These are phyloP conservation scores for Schwanniomyces vanrijiae DNA, from an alignment of 805 yeast species.

Conservation along the genomic window DNA sequence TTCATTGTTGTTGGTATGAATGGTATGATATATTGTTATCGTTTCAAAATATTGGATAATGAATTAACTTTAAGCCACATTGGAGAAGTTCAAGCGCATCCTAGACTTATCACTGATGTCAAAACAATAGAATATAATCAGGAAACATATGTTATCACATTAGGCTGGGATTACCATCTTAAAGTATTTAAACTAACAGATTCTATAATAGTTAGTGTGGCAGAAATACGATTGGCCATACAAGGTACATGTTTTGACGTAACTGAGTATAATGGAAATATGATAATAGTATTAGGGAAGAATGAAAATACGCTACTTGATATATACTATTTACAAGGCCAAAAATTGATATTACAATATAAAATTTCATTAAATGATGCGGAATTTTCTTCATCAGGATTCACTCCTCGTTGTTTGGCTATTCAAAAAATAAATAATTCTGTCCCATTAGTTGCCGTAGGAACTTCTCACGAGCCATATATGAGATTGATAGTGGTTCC, in stretches of 20 bases:
- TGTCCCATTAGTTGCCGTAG: conserved; percentile 50
- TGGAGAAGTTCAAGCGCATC: conserved; percentile 29
- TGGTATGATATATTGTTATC: conserved; percentile 33
- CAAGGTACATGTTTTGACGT: conserved; percentile 54
- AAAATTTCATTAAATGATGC: conserved; percentile 70
- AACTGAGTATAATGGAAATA: conserved; percentile 20
- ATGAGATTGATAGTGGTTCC: conserved; percentile 63
- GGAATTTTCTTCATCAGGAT: conserved; percentile 63
- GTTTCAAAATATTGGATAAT: conserved; percentile 1
- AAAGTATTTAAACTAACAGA: conserved; percentile 32
- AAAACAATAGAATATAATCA: conserved; percentile 19
- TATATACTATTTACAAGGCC: conserved; percentile 29
- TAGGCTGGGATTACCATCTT: conserved; percentile 60
- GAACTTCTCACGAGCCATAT: conserved; percentile 77
- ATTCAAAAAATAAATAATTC: conserved; percentile 10
- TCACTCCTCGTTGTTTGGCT: conserved; percentile 53
- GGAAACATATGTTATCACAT: conserved; percentile 44
- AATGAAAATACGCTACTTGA: conserved; percentile 59
- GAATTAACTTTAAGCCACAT: conserved; percentile 4
- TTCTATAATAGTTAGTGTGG: conserved; percentile 9
- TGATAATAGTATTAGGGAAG: conserved; percentile 55
- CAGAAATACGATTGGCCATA: conserved; percentile 38
- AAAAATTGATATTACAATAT: conserved; percentile 31
- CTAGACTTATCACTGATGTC: conserved; percentile 38
- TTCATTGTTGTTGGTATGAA: conserved; percentile 53